These are phyloP conservation scores for Trichoderma atrobrunneum DNA, from an alignment of 2,329 filamentous ascomycete species.

Conservation along the genomic window DNA sequence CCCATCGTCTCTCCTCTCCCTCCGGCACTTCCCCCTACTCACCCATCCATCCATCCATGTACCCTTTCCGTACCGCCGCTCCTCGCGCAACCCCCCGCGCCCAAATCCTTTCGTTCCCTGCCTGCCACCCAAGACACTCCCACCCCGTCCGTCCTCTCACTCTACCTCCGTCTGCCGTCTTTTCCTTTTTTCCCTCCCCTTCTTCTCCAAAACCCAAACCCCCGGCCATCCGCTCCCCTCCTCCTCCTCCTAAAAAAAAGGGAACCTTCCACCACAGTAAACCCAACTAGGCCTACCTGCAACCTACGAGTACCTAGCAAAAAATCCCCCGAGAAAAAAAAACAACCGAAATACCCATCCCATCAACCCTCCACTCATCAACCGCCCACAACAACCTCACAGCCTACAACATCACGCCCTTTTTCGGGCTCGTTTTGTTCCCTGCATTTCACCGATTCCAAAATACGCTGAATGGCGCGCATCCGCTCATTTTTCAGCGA, in stretches of 20 bases:
- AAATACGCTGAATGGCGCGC: not conserved
- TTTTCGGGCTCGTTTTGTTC: conserved; percentile 68
- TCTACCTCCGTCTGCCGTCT: not conserved
- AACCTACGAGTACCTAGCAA: not conserved
- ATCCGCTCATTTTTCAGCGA: not conserved
- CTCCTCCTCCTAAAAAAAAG: not conserved
- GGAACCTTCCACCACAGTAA: not conserved
- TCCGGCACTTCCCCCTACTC: not conserved
- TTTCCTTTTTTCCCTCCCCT: not conserved
- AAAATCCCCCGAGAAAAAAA: not conserved
- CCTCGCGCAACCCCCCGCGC: conserved; percentile 1
- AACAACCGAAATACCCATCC: conserved; percentile 3
- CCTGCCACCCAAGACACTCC: not conserved
- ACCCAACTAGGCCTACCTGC: not conserved
- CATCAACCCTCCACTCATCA: conserved; percentile 32
- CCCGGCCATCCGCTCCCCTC: conserved; percentile 14
- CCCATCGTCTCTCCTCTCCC: not conserved
- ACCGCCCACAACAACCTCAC: conserved; percentile 32
- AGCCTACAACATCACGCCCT: conserved; percentile 38
- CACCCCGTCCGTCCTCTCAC: not conserved
- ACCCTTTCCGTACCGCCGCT: not conserved
- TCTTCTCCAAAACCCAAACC: not conserved
- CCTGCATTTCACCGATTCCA: conserved; percentile 39
- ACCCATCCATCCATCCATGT: not conserved
- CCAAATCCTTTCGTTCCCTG: not conserved